phyloP scores from a whole-genome alignment of 805 yeast species.

The Hanseniaspora valbyensis region DNA sequence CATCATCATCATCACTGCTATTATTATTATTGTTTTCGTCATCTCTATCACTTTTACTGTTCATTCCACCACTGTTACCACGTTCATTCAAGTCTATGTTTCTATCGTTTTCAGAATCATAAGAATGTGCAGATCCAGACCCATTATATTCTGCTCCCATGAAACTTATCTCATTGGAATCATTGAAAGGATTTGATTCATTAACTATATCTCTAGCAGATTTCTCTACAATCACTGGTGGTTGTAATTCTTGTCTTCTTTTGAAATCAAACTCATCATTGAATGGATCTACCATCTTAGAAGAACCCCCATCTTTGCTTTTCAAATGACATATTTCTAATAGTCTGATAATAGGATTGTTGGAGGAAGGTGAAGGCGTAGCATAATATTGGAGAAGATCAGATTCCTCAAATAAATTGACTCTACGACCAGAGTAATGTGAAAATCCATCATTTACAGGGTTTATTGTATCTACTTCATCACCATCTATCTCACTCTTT shows the following conservation, averaged over 20 bases:
- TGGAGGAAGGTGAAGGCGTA: neutral
- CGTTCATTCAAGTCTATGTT: neutral
- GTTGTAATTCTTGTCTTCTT: conserved; percentile 6
- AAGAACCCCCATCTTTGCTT: neutral
- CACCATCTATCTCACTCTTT: neutral
- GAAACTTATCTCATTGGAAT: conserved; percentile 5
- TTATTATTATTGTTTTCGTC: neutral
- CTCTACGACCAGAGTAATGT: conserved; percentile 14
- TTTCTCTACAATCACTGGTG: conserved; percentile 15
- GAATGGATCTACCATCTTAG: conserved; percentile 9
- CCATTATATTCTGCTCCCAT: neutral
- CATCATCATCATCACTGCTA: neutral
- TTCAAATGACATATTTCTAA: neutral
- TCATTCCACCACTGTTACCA: neutral
- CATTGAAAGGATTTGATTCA: conserved; percentile 10
- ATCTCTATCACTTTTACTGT: neutral
- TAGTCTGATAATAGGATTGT: neutral
- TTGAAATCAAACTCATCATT: conserved; percentile 17
- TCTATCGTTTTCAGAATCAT: neutral
- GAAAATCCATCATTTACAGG: conserved; percentile 12
- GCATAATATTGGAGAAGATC: conserved; percentile 11
- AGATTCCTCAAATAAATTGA: conserved; percentile 14
- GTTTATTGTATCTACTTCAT: neutral
- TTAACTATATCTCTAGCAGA: conserved; percentile 13
- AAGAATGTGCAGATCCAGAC: neutral